A percentile compares a stretch with the other conserved stretches of the same genome.
Evolutionary conservation across 1,284 basidiomycete genomes (phyloP).

Genomic region (Cutaneotrichosporon arboriforme): DNA sequence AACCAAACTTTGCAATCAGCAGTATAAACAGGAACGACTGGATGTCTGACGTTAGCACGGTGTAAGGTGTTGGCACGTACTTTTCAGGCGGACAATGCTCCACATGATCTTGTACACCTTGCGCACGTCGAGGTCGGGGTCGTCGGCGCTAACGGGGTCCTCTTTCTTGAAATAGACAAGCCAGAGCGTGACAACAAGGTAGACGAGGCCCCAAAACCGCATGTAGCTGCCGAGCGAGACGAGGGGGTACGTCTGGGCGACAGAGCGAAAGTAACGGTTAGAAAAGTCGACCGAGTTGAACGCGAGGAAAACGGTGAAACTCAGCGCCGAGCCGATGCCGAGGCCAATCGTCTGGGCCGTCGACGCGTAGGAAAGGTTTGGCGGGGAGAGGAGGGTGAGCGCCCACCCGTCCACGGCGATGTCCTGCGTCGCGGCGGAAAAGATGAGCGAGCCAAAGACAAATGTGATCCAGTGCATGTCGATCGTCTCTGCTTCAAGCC

Average conservation of each 20-base stretch:
- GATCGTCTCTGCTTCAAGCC: slow-evolving; percentile 74
- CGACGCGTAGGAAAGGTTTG: slow-evolving; percentile 92
- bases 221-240: slow-evolving; percentile 78
- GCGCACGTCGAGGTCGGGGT: slow-evolving; percentile 83
- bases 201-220: slow-evolving; percentile 77
- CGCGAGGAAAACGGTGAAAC: slow-evolving; percentile 95
- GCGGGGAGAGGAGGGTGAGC: slow-evolving; percentile 87
- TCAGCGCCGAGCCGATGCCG: slow-evolving; percentile 92
- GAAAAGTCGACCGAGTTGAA: slow-evolving; percentile 89
- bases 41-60: slow-evolving; percentile 59
- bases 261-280: slow-evolving; percentile 64
- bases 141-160: slow-evolving; percentile 65
- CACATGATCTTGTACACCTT: slow-evolving; percentile 93
- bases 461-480: slow-evolving; percentile 75
- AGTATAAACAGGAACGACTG: slow-evolving; percentile 84
- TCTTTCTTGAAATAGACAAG: slow-evolving; percentile 85
- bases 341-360: slow-evolving; percentile 98
- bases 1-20: slow-evolving; percentile 89
- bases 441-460: slow-evolving; percentile 83
- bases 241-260: slow-evolving; percentile 65
- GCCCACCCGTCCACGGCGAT: slow-evolving; percentile 99
- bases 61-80: slow-evolving; percentile 53
- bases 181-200: slow-evolving; percentile 79
- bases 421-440: slow-evolving; percentile 97
- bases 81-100: slow-evolving; percentile 83